Evolutionary conservation across 768 basidiomycete genomes (phyloP), one percentile per base, ranked within the genome.

Genomic region (Naganishia antarctica): DNA sequence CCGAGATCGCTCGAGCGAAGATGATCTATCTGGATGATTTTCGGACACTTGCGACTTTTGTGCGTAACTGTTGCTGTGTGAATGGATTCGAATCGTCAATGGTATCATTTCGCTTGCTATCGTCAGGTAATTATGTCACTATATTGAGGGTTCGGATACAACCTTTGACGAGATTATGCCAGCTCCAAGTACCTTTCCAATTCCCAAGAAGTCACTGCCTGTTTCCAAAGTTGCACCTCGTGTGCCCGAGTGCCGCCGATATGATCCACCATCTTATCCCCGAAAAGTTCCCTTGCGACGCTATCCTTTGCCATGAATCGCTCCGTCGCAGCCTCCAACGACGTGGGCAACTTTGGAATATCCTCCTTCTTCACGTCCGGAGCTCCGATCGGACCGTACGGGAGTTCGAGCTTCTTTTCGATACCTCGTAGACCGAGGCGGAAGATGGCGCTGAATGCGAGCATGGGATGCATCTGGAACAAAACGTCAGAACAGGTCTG

Each of bases 161-260:
- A 31, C 28, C n/a, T n/a, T n/a, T n/a, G n/a, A n/a, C n/a, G n/a
- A 4, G 32, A 11, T 40, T 51, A 69, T 8, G 61, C 63, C 21
- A 69, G 47, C 46, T 69, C 68, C 58, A 69, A 41, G 48, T 69
- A 69, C 28, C 68, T 47, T 40, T 61, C 66, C 50, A 67, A 84
- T 84, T 94, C 93, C 92, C 90, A 97, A 74, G 84, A 87, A 12
- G 93, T 96, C 41, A 94, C 91, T 2, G 91, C 90, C 70, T 86
- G 84, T 69, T 91, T 88, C 87, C 89, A 93, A 26, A 88, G 71
- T 60, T 81, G 85, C 63, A 93, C 85, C 74, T 94, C 92, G 74
- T 97, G 88, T 75, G 90, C 84, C 70, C 94, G 84, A n/a, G 96
- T 98, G 8, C 91, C 93, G 2, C 89, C 91, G 71, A 84, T 94